Percentiles rank a stretch among this genome's conserved stretches.
Evolutionary conservation across 192 early-diverging fungal genomes (phyloP).

Genomic region (Coemansia guatemalensis): DNA sequence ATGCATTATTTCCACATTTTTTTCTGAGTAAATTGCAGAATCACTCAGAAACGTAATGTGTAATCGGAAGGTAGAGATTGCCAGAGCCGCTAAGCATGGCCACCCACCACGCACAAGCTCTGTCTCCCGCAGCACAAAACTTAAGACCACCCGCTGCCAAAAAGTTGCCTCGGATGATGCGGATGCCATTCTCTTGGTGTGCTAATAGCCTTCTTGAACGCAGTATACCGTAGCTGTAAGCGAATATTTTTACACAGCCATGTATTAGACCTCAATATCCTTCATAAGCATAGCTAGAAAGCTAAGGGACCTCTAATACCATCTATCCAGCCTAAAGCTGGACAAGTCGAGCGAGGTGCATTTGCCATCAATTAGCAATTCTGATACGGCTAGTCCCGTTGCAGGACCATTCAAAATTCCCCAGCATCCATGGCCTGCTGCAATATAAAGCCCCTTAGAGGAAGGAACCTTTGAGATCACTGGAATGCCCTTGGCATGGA

Average conservation of each 20-base stretch:
- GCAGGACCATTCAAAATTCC: conserved; percentile 53
- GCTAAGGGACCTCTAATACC: conserved; percentile 12
- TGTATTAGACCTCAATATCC: neutral
- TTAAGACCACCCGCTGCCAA: too few relatives aligned
- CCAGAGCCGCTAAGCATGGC: too few relatives aligned
- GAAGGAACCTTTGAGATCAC: conserved; percentile 48
- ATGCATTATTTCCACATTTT: too few relatives aligned
- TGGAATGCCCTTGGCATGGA: conserved; percentile 48
- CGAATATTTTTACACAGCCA: neutral
- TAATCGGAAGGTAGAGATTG: neutral
- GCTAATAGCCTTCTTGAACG: too few relatives aligned
- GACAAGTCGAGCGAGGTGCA: conserved; percentile 37
- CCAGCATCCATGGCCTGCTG: conserved; percentile 53
- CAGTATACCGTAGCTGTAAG: neutral
- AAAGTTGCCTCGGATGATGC: too few relatives aligned
- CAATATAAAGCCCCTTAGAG: conserved; percentile 42
- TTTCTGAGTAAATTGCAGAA: too few relatives aligned
- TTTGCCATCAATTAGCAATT: conserved; percentile 40
- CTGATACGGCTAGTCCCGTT: conserved; percentile 44
- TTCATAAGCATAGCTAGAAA: too few relatives aligned
- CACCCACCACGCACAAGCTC: too few relatives aligned
- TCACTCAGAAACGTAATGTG: neutral
- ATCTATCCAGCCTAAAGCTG: conserved; percentile 44
- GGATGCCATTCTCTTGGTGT: too few relatives aligned
- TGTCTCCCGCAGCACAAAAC: too few relatives aligned